Conservation (phyloP, 345 rosid species). For the Excoecaria cochinchinensis region DNA sequence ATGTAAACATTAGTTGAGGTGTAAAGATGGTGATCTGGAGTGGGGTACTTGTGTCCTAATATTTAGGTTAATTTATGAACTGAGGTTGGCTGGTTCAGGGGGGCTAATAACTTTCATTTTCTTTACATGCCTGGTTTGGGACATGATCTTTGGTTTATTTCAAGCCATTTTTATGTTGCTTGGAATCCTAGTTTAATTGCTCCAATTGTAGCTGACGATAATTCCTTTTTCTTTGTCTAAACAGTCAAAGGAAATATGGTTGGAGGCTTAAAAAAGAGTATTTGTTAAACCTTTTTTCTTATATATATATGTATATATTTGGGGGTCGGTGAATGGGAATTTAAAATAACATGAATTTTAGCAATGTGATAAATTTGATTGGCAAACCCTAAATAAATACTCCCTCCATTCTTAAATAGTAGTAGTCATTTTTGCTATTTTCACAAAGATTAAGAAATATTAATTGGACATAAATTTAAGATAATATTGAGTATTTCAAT, state of each 20-base stretch:
- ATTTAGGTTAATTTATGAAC: slow-evolving; percentile 13
- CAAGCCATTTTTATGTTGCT: slow-evolving; percentile 12
- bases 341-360: no score
- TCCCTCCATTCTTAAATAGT: no score
- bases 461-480: no score
- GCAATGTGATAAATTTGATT: no score
- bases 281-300: neutral
- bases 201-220: slow-evolving; percentile 1
- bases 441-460: no score
- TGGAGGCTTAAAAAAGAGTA: no score
- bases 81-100: slow-evolving; percentile 5
- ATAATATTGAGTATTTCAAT: no score
- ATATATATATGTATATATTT: no score
- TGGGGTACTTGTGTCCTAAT: slow-evolving; percentile 13
- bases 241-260: no score
- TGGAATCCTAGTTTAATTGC: neutral
- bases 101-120: slow-evolving; percentile 8
- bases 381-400: no score
- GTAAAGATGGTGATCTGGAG: slow-evolving; percentile 24
- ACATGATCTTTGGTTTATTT: neutral
- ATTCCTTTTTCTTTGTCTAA: neutral
- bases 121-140: slow-evolving; percentile 12
- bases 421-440: no score
- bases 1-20: slow-evolving; percentile 26
- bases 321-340: no score